These are phyloP conservation scores for Ambrosia hybrid DNA, from an alignment of 140 eudicot genomes.

Conservation along the genomic window DNA sequence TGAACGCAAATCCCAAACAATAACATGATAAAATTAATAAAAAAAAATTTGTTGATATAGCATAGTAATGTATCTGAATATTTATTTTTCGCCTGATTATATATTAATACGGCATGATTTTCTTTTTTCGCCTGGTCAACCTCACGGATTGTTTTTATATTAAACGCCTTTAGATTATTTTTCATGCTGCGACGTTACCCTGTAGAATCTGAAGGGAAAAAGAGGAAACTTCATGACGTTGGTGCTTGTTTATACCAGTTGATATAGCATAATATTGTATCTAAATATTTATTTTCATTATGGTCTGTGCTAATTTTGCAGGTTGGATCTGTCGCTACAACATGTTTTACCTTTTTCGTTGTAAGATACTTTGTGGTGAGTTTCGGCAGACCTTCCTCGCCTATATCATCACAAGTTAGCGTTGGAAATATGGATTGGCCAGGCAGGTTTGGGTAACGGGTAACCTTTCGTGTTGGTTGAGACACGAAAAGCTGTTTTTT, in stretches of 20 bases:
- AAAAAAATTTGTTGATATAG: neutral
- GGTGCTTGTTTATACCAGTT: slow-evolving; percentile 21
- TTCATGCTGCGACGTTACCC: slow-evolving; percentile 77
- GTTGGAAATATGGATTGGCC: neutral
- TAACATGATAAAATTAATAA: neutral
- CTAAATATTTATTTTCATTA: neutral
- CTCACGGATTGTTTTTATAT: slow-evolving; percentile 3
- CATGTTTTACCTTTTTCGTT: slow-evolving; percentile 72
- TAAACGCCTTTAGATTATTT: slow-evolving; percentile 49
- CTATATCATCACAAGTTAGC: neutral
- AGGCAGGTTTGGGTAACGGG: neutral
- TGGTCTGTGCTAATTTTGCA: slow-evolving; percentile 29
- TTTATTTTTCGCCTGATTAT: neutral
- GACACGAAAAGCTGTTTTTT: neutral
- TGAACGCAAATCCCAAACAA: neutral
- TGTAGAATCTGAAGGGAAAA: slow-evolving; percentile 78
- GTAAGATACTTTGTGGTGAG: slow-evolving; percentile 80
- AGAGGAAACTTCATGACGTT: slow-evolving; percentile 93
- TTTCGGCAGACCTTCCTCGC: slow-evolving; percentile 4
- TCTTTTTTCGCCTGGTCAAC: neutral
- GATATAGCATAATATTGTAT: neutral
- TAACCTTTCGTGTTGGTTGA: neutral
- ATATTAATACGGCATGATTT: neutral
- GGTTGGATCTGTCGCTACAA: slow-evolving; percentile 93
- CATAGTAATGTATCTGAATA: no score